Conservation (phyloP, 2,329 filamentous ascomycete genomes). For the Alternaria solani region DNA sequence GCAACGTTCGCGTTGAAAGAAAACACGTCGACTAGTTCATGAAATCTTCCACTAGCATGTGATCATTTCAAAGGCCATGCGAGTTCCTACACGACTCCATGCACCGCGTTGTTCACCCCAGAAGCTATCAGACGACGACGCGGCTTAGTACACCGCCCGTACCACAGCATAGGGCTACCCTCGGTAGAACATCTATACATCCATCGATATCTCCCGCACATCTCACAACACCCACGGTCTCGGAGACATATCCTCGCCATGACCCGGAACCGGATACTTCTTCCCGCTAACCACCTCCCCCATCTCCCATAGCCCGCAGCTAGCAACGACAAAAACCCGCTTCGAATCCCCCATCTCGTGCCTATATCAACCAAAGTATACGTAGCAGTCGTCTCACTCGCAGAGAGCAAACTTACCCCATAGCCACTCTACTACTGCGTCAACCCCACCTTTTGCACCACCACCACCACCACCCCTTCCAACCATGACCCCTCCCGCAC, state of each 20-base stretch:
- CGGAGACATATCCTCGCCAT: slow-evolving; percentile 6
- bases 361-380: slow-evolving; percentile 19
- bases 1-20: background rate
- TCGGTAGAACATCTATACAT: background rate
- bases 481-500: background rate
- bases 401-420: background rate
- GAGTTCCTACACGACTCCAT: no score
- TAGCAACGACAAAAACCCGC: background rate
- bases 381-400: slow-evolving; percentile 9
- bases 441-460: slow-evolving; percentile 15
- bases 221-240: background rate
- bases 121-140: background rate
- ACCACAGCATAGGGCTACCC: slow-evolving; percentile 19
- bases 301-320: background rate
- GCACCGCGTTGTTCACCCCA: background rate
- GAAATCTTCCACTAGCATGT: no score
- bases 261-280: slow-evolving; percentile 9
- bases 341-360: background rate
- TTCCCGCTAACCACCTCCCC: background rate
- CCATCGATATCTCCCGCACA: background rate
- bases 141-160: background rate
- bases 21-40: background rate
- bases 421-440: background rate
- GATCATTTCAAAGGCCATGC: no score
- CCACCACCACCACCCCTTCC: background rate